Conservation (phyloP, 2,329 filamentous ascomycete species). For the Colletotrichum euphorbiae region DNA sequence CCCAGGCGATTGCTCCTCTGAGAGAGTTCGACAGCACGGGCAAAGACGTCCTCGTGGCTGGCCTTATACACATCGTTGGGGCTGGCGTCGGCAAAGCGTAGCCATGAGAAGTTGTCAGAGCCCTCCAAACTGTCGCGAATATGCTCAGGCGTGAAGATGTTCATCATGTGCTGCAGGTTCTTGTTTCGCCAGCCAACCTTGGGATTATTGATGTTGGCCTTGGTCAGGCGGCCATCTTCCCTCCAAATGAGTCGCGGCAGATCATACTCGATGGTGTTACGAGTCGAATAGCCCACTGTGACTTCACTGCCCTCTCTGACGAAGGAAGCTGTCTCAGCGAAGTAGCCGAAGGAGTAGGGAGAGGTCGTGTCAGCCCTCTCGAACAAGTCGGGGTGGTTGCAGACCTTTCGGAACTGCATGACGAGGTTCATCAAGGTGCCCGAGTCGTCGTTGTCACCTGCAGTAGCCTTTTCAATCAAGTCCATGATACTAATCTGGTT, state of each 20-base stretch:
- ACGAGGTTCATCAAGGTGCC: conserved; percentile 98
- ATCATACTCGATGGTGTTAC: conserved; percentile 86
- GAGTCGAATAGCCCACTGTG: conserved; percentile 86
- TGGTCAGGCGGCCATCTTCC: conserved; percentile 80
- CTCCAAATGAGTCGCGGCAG: conserved; percentile 85
- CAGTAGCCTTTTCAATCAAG: conserved; percentile 94
- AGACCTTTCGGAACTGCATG: conserved; percentile 99
- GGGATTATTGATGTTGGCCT: conserved; percentile 78
- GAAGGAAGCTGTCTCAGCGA: conserved; percentile 95
- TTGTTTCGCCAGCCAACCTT: conserved; percentile 84
- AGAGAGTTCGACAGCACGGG: conserved; percentile 74
- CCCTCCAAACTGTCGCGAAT: conserved; percentile 72
- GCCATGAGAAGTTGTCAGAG: conserved; percentile 83
- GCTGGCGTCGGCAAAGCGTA: conserved; percentile 86
- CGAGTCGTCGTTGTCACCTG: conserved; percentile 93
- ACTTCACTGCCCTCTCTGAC: conserved; percentile 87
- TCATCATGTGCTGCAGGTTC: conserved; percentile 85
- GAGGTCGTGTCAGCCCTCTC: conserved; percentile 93
- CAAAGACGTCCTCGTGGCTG: conserved; percentile 77
- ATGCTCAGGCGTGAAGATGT: conserved; percentile 88
- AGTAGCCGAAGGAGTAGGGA: conserved; percentile 84
- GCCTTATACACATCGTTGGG: conserved; percentile 77
- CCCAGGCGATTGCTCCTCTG: conserved; percentile 70
- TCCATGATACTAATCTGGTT: conserved; percentile 99
- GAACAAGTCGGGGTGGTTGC: conserved; percentile 97